These are phyloP conservation scores for Lasiodiplodia hormozganensis DNA, from an alignment of 2,329 filamentous ascomycete species.

Conservation along the genomic window DNA sequence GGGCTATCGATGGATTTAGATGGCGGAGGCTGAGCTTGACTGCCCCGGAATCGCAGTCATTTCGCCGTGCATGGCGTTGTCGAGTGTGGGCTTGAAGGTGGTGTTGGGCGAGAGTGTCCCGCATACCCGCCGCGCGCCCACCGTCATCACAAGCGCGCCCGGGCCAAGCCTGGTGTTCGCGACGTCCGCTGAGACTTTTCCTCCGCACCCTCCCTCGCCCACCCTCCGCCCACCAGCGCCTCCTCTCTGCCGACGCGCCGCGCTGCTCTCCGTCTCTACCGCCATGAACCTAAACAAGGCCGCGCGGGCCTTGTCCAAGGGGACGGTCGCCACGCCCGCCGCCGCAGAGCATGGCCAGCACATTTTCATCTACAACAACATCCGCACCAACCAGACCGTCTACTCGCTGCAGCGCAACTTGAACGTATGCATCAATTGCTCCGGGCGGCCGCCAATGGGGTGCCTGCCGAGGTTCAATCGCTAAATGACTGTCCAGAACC, in stretches of 20 bases:
- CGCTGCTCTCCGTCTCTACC: neutral
- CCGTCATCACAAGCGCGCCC: conserved; percentile 27
- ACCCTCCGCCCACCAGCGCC: neutral
- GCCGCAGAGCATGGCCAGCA: conserved; percentile 46
- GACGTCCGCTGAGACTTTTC: conserved; percentile 22
- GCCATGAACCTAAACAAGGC: neutral
- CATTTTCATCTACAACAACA: conserved; percentile 68
- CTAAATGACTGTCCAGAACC: conserved; percentile 16
- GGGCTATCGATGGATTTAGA: neutral
- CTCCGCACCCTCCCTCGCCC: neutral
- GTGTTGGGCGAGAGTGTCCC: conserved; percentile 7
- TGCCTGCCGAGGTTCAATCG: neutral
- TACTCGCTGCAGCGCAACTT: conserved; percentile 66
- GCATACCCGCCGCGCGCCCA: conserved; percentile 4
- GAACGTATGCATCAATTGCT: conserved; percentile 52
- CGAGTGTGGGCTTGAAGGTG: conserved; percentile 5
- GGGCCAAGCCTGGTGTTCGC: conserved; percentile 22
- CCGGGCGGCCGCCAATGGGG: neutral
- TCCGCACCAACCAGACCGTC: conserved; percentile 68
- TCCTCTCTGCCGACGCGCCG: neutral
- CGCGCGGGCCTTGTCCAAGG: neutral
- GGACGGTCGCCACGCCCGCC: neutral
- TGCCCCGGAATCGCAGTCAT: neutral
- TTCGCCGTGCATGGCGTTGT: conserved; percentile 10
- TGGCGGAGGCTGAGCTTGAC: neutral